Evolutionary conservation across 176 grass and related monocot species (phyloP).

Genomic region (Oryza meridionalis): DNA sequence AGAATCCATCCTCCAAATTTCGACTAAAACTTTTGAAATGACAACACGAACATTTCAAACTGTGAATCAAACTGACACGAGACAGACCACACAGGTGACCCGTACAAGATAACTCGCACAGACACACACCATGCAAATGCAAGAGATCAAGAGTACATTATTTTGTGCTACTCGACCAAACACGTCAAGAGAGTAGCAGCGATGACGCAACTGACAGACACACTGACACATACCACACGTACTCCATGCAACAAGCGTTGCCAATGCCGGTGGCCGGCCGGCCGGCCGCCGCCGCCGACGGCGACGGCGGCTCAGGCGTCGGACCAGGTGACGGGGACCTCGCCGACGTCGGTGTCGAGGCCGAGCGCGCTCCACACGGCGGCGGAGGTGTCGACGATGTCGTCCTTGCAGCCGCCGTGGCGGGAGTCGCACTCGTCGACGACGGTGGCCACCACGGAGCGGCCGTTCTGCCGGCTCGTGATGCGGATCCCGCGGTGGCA

Average conservation of each 20-base stretch:
- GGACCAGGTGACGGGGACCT: conserved; percentile 47
- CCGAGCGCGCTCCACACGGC: conserved; percentile 56
- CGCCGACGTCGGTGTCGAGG: conserved; percentile 44
- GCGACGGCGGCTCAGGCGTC: conserved; percentile 23
- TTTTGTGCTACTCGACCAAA: not conserved
- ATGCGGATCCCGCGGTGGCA: conserved; percentile 39
- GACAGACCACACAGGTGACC: not conserved
- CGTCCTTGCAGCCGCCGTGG: conserved; percentile 35
- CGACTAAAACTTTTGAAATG: no score
- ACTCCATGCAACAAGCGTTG: no score
- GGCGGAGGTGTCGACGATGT: conserved; percentile 48
- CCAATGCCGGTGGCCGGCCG: no score
- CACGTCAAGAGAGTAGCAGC: not conserved
- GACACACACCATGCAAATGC: not conserved
- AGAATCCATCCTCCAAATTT: no score
- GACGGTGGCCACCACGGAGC: conserved; percentile 36
- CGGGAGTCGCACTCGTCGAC: conserved; percentile 51
- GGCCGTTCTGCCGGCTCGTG: conserved; percentile 13
- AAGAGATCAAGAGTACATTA: no score
- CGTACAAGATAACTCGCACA: not conserved
- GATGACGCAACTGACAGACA: not conserved
- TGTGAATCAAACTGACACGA: not conserved
- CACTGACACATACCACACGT: not conserved
- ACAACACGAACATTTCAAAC: not conserved
- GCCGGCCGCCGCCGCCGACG: not conserved